These are phyloP conservation scores for Ogataea nakhonphanomensis DNA, from an alignment of 805 yeast species.

Conservation along the genomic window DNA sequence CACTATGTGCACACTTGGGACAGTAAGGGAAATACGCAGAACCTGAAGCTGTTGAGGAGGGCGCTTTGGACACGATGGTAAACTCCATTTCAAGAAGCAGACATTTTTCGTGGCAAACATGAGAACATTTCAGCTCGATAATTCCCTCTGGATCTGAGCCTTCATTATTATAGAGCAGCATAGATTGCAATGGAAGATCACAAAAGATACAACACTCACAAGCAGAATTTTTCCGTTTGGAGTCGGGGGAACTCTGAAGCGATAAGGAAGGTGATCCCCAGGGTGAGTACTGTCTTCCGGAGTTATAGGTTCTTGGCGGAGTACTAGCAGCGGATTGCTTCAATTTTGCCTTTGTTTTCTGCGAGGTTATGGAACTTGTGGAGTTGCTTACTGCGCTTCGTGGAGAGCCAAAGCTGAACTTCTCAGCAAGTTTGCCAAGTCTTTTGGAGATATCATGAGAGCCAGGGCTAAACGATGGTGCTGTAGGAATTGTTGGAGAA, in stretches of 20 bases:
- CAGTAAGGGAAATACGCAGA: conserved; percentile 27
- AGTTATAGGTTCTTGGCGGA: not conserved
- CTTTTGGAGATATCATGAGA: conserved; percentile 13
- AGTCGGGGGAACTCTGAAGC: conserved; percentile 4
- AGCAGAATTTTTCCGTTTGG: conserved; percentile 2
- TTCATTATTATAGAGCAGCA: conserved; percentile 38
- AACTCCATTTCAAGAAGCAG: conserved; percentile 39
- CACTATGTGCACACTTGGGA: conserved; percentile 18
- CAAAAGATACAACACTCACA: conserved; percentile 37
- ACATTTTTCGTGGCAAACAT: conserved; percentile 58
- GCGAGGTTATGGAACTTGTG: conserved; percentile 2
- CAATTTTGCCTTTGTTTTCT: not conserved
- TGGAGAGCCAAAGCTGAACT: conserved; percentile 17
- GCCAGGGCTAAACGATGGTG: conserved; percentile 1
- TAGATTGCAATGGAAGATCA: conserved; percentile 45
- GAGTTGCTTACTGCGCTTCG: conserved; percentile 6
- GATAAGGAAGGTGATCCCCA: conserved; percentile 4
- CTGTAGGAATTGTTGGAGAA: not conserved
- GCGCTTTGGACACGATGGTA: conserved; percentile 3
- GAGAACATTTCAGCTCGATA: conserved; percentile 51
- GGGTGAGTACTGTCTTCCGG: not conserved
- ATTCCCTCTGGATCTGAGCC: conserved; percentile 31
- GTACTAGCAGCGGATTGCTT: not conserved
- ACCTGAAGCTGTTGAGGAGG: conserved; percentile 5
- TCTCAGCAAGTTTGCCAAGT: conserved; percentile 24